These are phyloP conservation scores for Coniochaeta sp. DNA, from an alignment of 2,329 filamentous ascomycete species.

Conservation along the genomic window DNA sequence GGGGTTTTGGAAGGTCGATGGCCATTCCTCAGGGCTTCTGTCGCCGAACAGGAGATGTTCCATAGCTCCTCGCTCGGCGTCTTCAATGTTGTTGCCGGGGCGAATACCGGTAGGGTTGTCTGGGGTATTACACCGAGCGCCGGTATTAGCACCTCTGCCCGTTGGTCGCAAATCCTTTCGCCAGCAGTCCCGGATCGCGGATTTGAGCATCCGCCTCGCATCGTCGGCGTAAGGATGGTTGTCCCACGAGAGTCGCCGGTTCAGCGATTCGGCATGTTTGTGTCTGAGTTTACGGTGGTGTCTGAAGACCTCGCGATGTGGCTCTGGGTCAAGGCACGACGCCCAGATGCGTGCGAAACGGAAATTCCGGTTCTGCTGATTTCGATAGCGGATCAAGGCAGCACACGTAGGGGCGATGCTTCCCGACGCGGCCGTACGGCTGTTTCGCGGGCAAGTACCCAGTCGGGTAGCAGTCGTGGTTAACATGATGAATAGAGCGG, in stretches of 20 bases:
- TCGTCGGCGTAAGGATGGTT: constrained; percentile 25
- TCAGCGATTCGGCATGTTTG: constrained; percentile 36
- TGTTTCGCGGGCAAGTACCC: constrained; percentile 17
- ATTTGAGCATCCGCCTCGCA: constrained; percentile 29
- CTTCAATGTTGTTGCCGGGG: constrained; percentile 33
- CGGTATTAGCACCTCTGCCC: constrained; percentile 25
- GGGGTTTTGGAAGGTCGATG: constrained; percentile 23
- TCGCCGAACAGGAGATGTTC: constrained; percentile 32
- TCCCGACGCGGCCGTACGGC: constrained; percentile 4
- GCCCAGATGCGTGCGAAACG: constrained; percentile 39
- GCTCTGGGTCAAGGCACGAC: constrained; percentile 30
- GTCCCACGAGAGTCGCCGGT: constrained; percentile 38
- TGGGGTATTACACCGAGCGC: constrained; percentile 22
- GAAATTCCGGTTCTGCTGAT: constrained; percentile 40
- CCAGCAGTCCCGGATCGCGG: constrained; percentile 32
- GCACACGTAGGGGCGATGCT: constrained; percentile 9
- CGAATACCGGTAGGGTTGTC: constrained; percentile 28
- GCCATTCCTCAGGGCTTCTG: constrained; percentile 16
- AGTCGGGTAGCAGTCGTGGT: constrained; percentile 19
- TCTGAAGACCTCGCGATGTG: constrained; percentile 33
- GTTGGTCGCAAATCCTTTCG: constrained; percentile 14
- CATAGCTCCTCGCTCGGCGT: constrained; percentile 35
- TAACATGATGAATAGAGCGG: constrained; percentile 21
- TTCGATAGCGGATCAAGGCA: constrained; percentile 17
- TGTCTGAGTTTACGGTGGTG: constrained; percentile 34